Evolutionary conservation across 768 basidiomycete genomes (phyloP).

Genomic region (Rhodotorula paludigena): DNA sequence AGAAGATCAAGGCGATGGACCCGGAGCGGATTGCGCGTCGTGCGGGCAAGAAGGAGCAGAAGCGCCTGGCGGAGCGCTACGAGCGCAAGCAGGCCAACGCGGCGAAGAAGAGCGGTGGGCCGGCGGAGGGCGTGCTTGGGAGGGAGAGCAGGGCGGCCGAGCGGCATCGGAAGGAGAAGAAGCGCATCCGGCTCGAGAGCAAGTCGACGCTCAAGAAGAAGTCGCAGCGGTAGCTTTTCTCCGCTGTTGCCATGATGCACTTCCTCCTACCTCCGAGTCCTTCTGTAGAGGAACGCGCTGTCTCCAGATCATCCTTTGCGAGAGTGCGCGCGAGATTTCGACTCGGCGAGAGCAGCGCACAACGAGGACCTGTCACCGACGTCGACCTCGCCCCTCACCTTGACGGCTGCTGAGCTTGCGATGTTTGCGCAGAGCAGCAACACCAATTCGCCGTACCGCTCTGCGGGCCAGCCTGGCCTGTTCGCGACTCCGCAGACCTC

Average conservation of each 20-base stretch:
- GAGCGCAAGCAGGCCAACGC: conserved; percentile 33
- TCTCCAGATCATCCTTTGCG: no score
- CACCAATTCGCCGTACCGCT: conserved; percentile 16
- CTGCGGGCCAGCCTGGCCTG: not conserved
- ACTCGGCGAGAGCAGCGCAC: not conserved
- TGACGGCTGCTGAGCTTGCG: not conserved
- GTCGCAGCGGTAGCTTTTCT: not conserved
- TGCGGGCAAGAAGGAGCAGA: conserved; percentile 42
- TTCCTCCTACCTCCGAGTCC: no score
- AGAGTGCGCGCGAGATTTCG: not conserved
- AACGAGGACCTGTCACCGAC: not conserved
- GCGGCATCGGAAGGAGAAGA: conserved; percentile 35
- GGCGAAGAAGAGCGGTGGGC: conserved; percentile 25
- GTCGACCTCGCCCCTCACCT: not conserved
- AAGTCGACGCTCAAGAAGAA: conserved; percentile 18
- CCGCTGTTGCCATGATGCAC: no score
- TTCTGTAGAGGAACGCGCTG: no score
- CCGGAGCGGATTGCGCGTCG: conserved; percentile 74
- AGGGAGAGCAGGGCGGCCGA: conserved; percentile 26
- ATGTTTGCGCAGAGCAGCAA: conserved; percentile 25
- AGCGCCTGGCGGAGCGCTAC: conserved; percentile 34
- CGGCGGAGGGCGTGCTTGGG: conserved; percentile 19
- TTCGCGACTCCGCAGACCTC: conserved; percentile 7
- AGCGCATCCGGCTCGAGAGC: conserved; percentile 19
- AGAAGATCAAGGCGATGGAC: conserved; percentile 71